Conservation (phyloP, 768 basidiomycete genomes). For the Boletus sensibilis region DNA sequence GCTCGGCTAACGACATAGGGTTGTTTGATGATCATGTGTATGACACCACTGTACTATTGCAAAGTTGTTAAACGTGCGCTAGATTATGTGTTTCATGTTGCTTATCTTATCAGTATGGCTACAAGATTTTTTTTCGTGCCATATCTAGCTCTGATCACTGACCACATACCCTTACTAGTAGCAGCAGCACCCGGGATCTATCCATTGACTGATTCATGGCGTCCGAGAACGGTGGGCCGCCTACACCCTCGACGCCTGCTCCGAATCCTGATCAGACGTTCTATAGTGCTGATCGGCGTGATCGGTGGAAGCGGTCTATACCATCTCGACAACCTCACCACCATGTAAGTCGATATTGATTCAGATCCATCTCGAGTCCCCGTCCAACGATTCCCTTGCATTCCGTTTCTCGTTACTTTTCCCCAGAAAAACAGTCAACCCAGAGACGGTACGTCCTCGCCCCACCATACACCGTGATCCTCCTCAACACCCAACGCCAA, state of each 20-base stretch:
- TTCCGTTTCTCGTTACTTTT: background rate
- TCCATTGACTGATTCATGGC: conserved; percentile 5
- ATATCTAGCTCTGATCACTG: background rate
- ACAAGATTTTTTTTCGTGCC: background rate
- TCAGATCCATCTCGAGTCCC: background rate
- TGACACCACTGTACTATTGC: too few relatives aligned
- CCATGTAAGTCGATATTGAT: conserved; percentile 59
- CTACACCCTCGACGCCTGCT: background rate
- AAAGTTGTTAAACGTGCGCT: background rate
- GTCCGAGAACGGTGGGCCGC: conserved; percentile 18
- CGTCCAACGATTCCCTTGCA: background rate
- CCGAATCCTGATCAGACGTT: background rate
- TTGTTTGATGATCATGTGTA: too few relatives aligned
- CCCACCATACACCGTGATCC: too few relatives aligned
- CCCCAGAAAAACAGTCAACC: conserved; percentile 68
- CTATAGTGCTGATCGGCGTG: conserved; percentile 75
- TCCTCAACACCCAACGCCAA: background rate
- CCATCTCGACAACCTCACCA: conserved; percentile 86
- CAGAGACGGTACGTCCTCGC: conserved; percentile 65
- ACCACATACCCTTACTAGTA: background rate
- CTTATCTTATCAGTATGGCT: conserved; percentile 1
- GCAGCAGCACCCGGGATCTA: background rate
- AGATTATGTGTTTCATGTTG: background rate
- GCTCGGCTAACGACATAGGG: too few relatives aligned
- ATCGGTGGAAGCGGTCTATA: conserved; percentile 94